Evolutionary conservation across 768 basidiomycete genomes (phyloP), one percentile per base, ranked within the genome.

Genomic region (Exidia glandulosa): DNA sequence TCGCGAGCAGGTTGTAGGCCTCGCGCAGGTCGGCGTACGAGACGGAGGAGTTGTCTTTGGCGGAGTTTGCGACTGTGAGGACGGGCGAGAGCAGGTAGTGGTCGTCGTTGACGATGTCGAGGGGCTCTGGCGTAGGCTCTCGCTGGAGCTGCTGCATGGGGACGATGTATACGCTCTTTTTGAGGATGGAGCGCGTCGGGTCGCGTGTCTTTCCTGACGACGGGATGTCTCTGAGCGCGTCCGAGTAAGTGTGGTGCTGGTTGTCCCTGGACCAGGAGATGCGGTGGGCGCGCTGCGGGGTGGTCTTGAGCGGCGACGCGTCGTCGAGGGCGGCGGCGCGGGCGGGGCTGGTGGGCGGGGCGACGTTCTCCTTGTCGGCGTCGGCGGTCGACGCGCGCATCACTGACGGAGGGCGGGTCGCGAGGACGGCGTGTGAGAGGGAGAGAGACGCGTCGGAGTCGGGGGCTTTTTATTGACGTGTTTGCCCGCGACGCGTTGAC

Each of bases 71-170:
- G 58, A 92, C 84, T 56, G 75, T 78, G 2, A 78, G 70, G 2
- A 92, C 79, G 2, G 89, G 84, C 30, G 77, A 74, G n/a, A 77
- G 77, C 32, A 92, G 80, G 67, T 89, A 92, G 23, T 71, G 70
- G 13, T 83, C 71, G 65, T 89, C 77, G 6, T 75, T 76, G 19
- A 89, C 76, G 12, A 88, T 86, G 65, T 84, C 81, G 2, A 73
- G 71, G 2, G 90, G 90, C 65, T 89, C 89, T n/a, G 90, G 90
- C 0, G 90, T 91, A 14, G 76, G 71, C 60, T 88, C 83, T 59
- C 88, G 80, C 2, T 76, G 61, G 2, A 69, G 66, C 1, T 77
- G 69, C 25, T 79, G 71, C 25, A 70, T 61, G 9, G 66, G 62
- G 29, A 74, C 66, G 56, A 64, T 64, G n/a, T 70, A 63, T 12